These are phyloP conservation scores for Hysterium pulicare DNA, from an alignment of 2,329 filamentous ascomycete species.

Conservation along the genomic window DNA sequence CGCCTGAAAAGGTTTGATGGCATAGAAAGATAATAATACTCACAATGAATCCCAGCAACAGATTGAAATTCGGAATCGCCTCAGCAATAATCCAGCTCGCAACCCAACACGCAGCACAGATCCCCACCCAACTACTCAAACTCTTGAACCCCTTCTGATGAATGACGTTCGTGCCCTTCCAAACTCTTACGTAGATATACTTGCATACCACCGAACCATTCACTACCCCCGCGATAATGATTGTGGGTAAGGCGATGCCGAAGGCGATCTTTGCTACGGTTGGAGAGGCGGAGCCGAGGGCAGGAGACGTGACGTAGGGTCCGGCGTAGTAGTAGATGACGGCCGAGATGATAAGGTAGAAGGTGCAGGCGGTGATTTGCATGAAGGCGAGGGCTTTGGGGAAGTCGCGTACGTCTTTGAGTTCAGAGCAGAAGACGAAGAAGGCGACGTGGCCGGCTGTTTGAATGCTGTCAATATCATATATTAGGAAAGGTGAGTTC, in stretches of 20 bases:
- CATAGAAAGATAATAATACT: slow-evolving; percentile 13
- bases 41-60: slow-evolving; percentile 60
- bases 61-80: slow-evolving; percentile 66
- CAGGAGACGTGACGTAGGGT: slow-evolving; percentile 59
- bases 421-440: slow-evolving; percentile 63
- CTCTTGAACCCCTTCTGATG: slow-evolving; percentile 22
- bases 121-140: slow-evolving; percentile 54
- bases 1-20: neutral
- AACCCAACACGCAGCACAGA: slow-evolving; percentile 56
- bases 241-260: slow-evolving; percentile 66
- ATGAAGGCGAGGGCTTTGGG: slow-evolving; percentile 60
- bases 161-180: slow-evolving; percentile 52
- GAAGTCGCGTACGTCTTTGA: slow-evolving; percentile 59
- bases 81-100: slow-evolving; percentile 66
- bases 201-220: slow-evolving; percentile 65
- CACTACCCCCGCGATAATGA: slow-evolving; percentile 68
- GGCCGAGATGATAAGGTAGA: slow-evolving; percentile 64
- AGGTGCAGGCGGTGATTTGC: slow-evolving; percentile 55
- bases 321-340: slow-evolving; percentile 69
- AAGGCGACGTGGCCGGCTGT: slow-evolving; percentile 62
- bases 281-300: slow-evolving; percentile 59
- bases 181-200: slow-evolving; percentile 63
- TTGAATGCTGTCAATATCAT: slow-evolving; percentile 7
- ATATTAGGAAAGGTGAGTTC: neutral
- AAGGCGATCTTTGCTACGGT: slow-evolving; percentile 63